Conservation (phyloP, 805 yeast genomes). For the Nakazawaea wyomingensis region DNA sequence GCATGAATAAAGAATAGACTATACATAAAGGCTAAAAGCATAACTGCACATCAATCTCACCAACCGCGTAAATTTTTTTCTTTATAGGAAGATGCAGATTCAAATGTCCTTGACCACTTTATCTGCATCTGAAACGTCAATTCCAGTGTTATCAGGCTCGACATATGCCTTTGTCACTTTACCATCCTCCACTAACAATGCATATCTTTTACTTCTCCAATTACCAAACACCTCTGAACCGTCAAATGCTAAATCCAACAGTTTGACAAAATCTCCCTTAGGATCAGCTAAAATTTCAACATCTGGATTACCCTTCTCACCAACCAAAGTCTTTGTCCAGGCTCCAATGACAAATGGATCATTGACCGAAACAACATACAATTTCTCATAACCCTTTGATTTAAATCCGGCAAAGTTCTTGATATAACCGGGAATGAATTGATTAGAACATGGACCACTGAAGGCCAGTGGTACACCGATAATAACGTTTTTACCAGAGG, state of each 20-base stretch:
- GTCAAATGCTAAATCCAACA: conserved; percentile 65
- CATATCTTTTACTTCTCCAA: conserved; percentile 69
- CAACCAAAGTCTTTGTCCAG: conserved; percentile 52
- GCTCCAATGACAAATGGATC: conserved; percentile 83
- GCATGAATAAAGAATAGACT: too few relatives aligned
- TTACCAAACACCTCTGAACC: conserved; percentile 76
- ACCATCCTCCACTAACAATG: conserved; percentile 72
- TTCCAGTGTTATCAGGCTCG: conserved; percentile 78
- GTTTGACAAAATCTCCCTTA: conserved; percentile 62
- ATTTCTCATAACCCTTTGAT: conserved; percentile 57
- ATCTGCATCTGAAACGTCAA: conserved; percentile 47
- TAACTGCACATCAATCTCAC: too few relatives aligned
- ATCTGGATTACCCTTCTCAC: conserved; percentile 17
- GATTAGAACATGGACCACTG: conserved; percentile 71
- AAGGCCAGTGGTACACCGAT: conserved; percentile 73
- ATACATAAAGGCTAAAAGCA: too few relatives aligned
- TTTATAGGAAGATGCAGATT: too few relatives aligned
- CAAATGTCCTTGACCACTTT: conserved; percentile 32
- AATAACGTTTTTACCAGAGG: conserved; percentile 28
- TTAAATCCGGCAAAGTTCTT: conserved; percentile 44
- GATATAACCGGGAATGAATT: conserved; percentile 73
- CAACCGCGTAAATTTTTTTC: too few relatives aligned
- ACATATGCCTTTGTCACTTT: conserved; percentile 58
- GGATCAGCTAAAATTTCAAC: conserved; percentile 68
- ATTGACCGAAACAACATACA: conserved; percentile 74